Percentiles rank a stretch among this genome's conserved stretches.
These are phyloP conservation scores for Blastobotrys illinoisensis DNA, from an alignment of 1,139 yeast species.

Conservation along the genomic window DNA sequence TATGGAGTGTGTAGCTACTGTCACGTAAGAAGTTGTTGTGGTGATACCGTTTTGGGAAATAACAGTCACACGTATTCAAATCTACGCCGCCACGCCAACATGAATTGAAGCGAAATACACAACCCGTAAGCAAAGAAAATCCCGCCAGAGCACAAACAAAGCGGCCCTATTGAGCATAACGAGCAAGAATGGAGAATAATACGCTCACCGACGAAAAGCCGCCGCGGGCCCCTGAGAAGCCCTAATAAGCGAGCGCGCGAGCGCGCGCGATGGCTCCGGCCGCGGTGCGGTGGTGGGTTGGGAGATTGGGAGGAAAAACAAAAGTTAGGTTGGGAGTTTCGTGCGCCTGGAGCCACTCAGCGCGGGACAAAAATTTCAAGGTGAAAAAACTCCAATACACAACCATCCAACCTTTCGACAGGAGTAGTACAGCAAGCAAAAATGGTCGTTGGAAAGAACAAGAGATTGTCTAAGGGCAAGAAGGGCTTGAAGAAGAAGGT, in stretches of 20 bases:
- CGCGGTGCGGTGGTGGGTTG: not conserved
- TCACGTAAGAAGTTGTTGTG: not conserved
- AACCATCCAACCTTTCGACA: constrained; percentile 3
- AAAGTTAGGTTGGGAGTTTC: not conserved
- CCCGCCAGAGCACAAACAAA: no score
- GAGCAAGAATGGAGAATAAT: no score
- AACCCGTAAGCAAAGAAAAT: no score
- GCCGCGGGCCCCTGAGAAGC: no score
- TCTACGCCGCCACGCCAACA: not conserved
- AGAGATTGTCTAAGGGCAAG: constrained; percentile 95
- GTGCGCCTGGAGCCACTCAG: constrained; percentile 1
- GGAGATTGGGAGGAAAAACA: not conserved
- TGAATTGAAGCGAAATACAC: no score
- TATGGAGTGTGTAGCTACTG: not conserved
- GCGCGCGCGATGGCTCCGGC: not conserved
- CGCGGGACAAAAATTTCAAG: not conserved
- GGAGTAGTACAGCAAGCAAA: constrained; percentile 14
- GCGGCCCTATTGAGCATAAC: no score
- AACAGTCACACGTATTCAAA: not conserved
- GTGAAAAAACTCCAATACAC: not conserved
- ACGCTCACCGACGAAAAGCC: no score
- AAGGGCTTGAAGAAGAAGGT: constrained; percentile 94
- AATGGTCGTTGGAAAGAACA: constrained; percentile 96
- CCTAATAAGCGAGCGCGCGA: not conserved
- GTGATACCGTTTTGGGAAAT: not conserved